Conservation (phyloP, 257 asterid genomes). For the Penstemon davidsonii region DNA sequence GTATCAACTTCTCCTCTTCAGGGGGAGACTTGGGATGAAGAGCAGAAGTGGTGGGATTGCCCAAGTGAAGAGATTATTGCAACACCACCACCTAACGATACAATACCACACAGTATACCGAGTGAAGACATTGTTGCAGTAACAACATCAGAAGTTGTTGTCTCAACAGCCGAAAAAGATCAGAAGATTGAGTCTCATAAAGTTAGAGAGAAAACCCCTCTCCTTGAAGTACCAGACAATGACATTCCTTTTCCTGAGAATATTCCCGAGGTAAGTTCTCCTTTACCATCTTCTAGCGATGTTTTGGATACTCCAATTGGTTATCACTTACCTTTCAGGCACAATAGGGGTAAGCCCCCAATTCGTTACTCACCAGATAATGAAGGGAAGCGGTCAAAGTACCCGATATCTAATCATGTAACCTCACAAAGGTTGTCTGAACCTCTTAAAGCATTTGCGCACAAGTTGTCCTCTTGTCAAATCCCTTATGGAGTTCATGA, state of each 20-base stretch:
- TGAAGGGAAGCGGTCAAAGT: not conserved
- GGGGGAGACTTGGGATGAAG: conserved; percentile 1
- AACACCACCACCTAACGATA: not conserved
- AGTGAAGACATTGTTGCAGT: not conserved
- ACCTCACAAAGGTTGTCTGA: not conserved
- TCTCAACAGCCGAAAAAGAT: no score
- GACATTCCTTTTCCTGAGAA: not conserved
- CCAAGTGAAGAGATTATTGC: not conserved
- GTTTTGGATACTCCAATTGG: not conserved
- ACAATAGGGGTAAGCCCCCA: conserved; percentile 3
- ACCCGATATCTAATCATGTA: not conserved
- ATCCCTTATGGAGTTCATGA: not conserved
- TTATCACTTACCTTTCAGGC: not conserved
- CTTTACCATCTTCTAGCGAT: not conserved
- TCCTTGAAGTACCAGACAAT: not conserved
- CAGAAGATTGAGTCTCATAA: no score
- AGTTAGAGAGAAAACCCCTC: no score
- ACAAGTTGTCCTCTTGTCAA: not conserved
- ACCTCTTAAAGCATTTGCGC: not conserved
- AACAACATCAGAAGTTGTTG: no score
- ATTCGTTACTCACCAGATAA: not conserved
- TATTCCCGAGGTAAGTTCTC: not conserved
- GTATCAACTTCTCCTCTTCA: not conserved
- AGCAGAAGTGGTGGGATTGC: not conserved
- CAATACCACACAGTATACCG: no score